phyloP scores from a whole-genome alignment of 768 basidiomycete genomes.

The Hortiboletus campestris region DNA sequence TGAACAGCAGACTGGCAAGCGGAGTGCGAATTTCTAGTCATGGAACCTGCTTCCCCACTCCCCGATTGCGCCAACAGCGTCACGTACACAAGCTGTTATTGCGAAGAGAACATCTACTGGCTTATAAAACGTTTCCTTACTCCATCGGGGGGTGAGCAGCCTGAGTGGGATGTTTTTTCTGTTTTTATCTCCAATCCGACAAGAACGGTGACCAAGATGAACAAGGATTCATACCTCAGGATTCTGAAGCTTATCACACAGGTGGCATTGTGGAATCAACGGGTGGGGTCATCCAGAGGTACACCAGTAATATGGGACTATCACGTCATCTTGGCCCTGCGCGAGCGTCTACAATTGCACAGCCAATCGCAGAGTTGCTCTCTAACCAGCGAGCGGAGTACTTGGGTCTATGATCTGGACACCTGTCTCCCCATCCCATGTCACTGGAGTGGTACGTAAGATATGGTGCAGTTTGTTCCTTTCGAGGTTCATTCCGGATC shows the following conservation, averaged over 20 bases:
- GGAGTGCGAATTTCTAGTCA: constrained; percentile 20
- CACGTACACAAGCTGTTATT: constrained; percentile 64
- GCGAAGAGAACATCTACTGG: constrained; percentile 74
- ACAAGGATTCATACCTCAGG: background rate
- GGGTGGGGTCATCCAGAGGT: constrained; percentile 34
- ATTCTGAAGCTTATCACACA: constrained; percentile 25
- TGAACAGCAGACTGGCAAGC: constrained; percentile 1
- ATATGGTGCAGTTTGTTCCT: background rate
- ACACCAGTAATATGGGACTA: constrained; percentile 69
- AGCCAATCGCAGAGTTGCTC: background rate
- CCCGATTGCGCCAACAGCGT: constrained; percentile 26
- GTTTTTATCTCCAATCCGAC: constrained; percentile 66
- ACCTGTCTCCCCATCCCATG: constrained; percentile 52
- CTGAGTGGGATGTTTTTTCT: constrained; percentile 48
- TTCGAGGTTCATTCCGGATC: constrained; percentile 18
- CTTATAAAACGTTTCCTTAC: constrained; percentile 45
- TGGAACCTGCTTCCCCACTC: constrained; percentile 22
- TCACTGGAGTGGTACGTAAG: constrained; percentile 43
- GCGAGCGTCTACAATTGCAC: constrained; percentile 24
- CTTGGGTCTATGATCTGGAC: constrained; percentile 75
- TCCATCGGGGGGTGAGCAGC: constrained; percentile 22
- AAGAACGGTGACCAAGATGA: constrained; percentile 46
- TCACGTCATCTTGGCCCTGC: constrained; percentile 62
- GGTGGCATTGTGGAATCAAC: constrained; percentile 69
- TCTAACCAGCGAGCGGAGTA: constrained; percentile 13